Conservation (phyloP, 371 early-diverging fungal genomes). For the Encephalitozoon romaleae region DNA sequence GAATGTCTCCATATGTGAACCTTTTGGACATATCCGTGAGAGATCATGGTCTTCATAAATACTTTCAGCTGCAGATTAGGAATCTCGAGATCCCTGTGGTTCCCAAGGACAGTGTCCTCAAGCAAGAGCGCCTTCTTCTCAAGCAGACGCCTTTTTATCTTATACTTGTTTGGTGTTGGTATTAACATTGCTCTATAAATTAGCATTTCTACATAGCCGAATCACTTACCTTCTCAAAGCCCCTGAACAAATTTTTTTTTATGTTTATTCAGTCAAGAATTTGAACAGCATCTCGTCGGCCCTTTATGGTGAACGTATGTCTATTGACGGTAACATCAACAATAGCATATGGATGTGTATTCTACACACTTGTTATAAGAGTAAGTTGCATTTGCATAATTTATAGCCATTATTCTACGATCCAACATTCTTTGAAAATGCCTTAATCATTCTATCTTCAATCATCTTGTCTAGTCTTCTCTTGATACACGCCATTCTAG, state of each 20-base stretch:
- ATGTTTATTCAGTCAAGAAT: neutral
- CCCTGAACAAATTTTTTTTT: constrained; percentile 4
- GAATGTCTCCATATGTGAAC: constrained; percentile 58
- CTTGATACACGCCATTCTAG: neutral
- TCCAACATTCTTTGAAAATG: neutral
- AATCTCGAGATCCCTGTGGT: constrained; percentile 42
- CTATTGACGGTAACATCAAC: neutral
- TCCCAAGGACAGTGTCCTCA: constrained; percentile 34
- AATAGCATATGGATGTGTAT: neutral
- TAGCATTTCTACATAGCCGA: neutral
- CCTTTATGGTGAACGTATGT: neutral
- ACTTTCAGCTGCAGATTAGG: constrained; percentile 49
- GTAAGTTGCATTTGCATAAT: neutral
- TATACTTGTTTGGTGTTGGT: constrained; percentile 29
- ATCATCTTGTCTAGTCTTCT: neutral
- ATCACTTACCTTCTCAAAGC: neutral
- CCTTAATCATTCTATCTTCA: neutral
- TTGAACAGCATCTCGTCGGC: neutral
- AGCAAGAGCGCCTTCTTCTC: constrained; percentile 34
- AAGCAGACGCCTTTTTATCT: constrained; percentile 32
- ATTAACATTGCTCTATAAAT: constrained; percentile 31
- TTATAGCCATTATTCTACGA: neutral
- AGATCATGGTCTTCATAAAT: constrained; percentile 47
- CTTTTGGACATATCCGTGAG: constrained; percentile 51
- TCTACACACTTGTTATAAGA: neutral